phyloP scores from a whole-genome alignment of 2,329 filamentous ascomycete genomes.

The Aspergillus ochraceoroseus region DNA sequence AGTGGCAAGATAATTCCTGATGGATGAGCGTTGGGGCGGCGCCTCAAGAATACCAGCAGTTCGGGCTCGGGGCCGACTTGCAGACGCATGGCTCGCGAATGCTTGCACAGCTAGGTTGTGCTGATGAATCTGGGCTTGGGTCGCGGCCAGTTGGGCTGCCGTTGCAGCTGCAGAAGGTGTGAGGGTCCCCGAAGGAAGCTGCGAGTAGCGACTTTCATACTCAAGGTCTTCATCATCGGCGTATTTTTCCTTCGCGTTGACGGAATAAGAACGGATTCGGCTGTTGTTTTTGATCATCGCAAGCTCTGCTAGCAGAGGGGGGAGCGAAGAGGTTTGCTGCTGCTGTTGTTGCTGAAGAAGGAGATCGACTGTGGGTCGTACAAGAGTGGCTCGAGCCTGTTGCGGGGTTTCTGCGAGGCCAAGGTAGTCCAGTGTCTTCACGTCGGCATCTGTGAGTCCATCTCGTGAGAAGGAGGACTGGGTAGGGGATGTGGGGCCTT shows the following conservation, averaged over 20 bases:
- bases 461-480: slow-evolving; percentile 83
- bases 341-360: slow-evolving; percentile 50
- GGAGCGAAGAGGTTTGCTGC: slow-evolving; percentile 41
- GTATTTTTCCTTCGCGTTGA: slow-evolving; percentile 97
- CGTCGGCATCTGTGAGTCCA: slow-evolving; percentile 77
- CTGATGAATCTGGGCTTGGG: slow-evolving; percentile 69
- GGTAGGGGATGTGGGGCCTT: slow-evolving; percentile 80
- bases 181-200: slow-evolving; percentile 55
- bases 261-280: slow-evolving; percentile 93
- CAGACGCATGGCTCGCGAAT: slow-evolving; percentile 77
- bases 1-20: slow-evolving; percentile 71
- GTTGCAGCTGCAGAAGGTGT: slow-evolving; percentile 55
- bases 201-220: slow-evolving; percentile 57
- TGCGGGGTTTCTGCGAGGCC: slow-evolving; percentile 92
- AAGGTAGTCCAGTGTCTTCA: slow-evolving; percentile 91
- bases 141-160: slow-evolving; percentile 56
- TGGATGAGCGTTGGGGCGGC: slow-evolving; percentile 58
- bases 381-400: slow-evolving; percentile 66
- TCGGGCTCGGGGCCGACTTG: slow-evolving; percentile 76
- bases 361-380: slow-evolving; percentile 54
- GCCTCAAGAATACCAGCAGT: slow-evolving; percentile 89
- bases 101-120: slow-evolving; percentile 93
- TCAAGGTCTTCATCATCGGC: slow-evolving; percentile 81
- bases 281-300: slow-evolving; percentile 74
- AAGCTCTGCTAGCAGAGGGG: slow-evolving; percentile 65